These are phyloP conservation scores for Panicum hallii DNA, from an alignment of 202 grass and related monocot species.

Conservation along the genomic window DNA sequence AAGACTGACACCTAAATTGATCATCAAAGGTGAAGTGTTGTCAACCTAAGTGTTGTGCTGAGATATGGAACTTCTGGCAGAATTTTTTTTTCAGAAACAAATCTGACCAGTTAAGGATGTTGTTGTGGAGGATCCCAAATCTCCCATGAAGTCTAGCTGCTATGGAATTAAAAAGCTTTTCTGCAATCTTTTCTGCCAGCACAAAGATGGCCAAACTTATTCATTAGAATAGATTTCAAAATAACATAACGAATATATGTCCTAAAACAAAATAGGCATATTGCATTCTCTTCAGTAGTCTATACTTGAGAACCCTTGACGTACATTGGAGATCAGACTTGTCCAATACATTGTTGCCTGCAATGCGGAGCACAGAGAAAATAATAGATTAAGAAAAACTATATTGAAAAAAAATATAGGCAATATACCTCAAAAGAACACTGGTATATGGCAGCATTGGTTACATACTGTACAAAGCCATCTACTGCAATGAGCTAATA, in stretches of 20 bases:
- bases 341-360: neutral
- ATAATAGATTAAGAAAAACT: neutral
- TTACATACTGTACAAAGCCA: neutral
- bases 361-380: neutral
- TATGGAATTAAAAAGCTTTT: neutral
- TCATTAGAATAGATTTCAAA: neutral
- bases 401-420: neutral
- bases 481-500: neutral
- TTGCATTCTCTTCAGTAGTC: neutral
- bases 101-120: slow-evolving; percentile 3
- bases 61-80: neutral
- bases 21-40: slow-evolving; percentile 1
- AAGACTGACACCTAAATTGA: neutral
- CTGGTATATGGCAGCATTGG: neutral
- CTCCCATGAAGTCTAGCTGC: neutral
- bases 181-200: neutral
- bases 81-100: neutral
- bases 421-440: neutral
- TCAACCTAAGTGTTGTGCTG: neutral
- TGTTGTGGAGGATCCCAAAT: neutral
- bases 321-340: neutral
- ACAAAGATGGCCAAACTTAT: neutral
- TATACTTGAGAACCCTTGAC: neutral
- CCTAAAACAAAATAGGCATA: neutral
- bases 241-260: neutral